phyloP scores from a whole-genome alignment of 495 filamentous ascomycete species.

The Massariosphaeria phaeospora region DNA sequence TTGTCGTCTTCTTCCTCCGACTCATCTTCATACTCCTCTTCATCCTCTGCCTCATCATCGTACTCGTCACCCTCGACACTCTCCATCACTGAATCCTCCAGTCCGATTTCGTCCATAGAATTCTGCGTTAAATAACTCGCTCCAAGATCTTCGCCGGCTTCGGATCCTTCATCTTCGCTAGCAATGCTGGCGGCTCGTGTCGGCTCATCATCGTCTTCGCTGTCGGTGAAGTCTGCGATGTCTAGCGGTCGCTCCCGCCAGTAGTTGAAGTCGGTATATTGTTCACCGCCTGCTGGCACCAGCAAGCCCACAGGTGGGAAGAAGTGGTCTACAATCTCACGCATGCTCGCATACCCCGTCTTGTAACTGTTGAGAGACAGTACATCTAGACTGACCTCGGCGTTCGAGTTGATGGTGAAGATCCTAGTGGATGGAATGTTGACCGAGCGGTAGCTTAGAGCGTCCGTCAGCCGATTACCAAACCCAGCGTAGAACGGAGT shows the following conservation, averaged over 20 bases:
- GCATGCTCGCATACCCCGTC: conserved; percentile 95
- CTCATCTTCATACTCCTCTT: conserved; percentile 42
- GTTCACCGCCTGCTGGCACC: conserved; percentile 40
- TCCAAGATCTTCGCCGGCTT: conserved; percentile 44
- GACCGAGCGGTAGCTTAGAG: conserved; percentile 90
- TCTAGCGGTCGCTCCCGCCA: conserved; percentile 41
- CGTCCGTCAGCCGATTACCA: conserved; percentile 93
- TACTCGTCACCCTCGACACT: conserved; percentile 36
- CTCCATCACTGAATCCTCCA: conserved; percentile 35
- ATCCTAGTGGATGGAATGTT: conserved; percentile 91
- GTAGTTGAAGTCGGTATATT: conserved; percentile 45
- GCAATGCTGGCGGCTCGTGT: conserved; percentile 39
- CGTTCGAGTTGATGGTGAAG: conserved; percentile 98
- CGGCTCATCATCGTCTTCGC: conserved; percentile 42
- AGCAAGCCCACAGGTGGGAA: conserved; percentile 58
- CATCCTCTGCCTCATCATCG: conserved; percentile 42
- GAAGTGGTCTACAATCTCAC: conserved; percentile 93
- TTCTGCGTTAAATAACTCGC: conserved; percentile 34
- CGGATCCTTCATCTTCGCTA: conserved; percentile 45
- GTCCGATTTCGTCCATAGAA: conserved; percentile 34
- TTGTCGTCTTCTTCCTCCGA: conserved; percentile 34
- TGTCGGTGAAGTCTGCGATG: conserved; percentile 40
- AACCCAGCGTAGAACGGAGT: conserved; percentile 93
- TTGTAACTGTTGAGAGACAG: conserved; percentile 90
- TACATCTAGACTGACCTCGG: conserved; percentile 89